Conservation (phyloP, 2,329 filamentous ascomycete genomes). For the Fusarium buxicola region DNA sequence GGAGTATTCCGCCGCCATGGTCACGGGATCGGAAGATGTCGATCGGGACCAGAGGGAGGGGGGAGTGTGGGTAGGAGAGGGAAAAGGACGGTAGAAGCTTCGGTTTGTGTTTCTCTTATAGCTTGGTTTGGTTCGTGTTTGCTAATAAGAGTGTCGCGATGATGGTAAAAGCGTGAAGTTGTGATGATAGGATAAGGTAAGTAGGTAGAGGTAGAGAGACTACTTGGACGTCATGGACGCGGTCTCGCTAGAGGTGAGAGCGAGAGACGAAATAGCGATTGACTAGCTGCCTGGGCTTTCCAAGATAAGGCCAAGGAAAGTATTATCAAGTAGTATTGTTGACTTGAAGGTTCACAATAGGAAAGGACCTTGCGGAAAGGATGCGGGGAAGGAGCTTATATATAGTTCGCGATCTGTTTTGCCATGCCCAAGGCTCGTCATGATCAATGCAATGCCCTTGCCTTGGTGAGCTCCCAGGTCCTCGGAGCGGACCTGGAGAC, state of each 20-base stretch:
- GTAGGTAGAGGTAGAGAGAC: constrained; percentile 13
- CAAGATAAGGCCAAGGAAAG: constrained; percentile 6
- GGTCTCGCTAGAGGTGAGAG: constrained; percentile 10
- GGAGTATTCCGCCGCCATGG: constrained; percentile 62
- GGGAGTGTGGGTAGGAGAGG: background rate
- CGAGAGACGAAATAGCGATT: constrained; percentile 4
- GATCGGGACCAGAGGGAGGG: constrained; percentile 17
- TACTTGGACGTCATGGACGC: constrained; percentile 36
- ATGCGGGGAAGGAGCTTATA: constrained; percentile 41
- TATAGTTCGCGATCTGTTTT: constrained; percentile 30
- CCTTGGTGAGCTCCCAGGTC: constrained; percentile 13
- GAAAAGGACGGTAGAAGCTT: background rate
- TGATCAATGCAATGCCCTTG: constrained; percentile 6
- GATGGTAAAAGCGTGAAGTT: constrained; percentile 5
- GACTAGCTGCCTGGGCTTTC: background rate
- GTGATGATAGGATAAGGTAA: constrained; percentile 2
- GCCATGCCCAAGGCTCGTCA: constrained; percentile 23
- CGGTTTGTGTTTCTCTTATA: constrained; percentile 20
- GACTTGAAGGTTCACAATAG: constrained; percentile 16
- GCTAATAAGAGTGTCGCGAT: background rate
- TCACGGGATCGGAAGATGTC: constrained; percentile 22
- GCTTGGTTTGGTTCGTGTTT: background rate
- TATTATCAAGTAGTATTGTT: constrained; percentile 21
- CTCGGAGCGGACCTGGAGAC: constrained; percentile 22
- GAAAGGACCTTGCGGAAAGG: constrained; percentile 18